Base-by-base conservation (phyloP, 225 moss, liverwort and hornwort genomes). In the Antitrichia curtipendula region DNA sequence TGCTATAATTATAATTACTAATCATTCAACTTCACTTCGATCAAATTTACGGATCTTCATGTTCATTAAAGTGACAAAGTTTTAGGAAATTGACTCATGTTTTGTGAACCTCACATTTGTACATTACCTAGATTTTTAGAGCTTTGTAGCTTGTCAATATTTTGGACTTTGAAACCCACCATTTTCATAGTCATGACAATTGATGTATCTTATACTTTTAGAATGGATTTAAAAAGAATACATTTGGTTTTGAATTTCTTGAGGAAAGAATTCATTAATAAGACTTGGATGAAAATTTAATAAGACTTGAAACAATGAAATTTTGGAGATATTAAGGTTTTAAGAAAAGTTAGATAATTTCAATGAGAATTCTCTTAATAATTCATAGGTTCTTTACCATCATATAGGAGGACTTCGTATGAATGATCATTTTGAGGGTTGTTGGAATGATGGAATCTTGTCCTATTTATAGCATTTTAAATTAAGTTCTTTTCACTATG, bases 1-100 rank as follows among this genome's bases (percentile, higher is more conserved):
- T 0, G 0, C 0, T n/a, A 0, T 28, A 28, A 1, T 63, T 25
- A 25, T 38, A 19, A 5, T n/a, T 59, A 18, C 13, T 12, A 59
- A 41, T 78, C 57, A 78, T 56, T 78, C 12, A 38, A 41, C 20
- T 41, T 59, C 13, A 40, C 17, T 40, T 40, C 6, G 0, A 57
- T 41, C 8, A 79, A 13, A 41, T 41, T 40, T 43, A 21, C 2
- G 13, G 27, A 18, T 57, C 18, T 28, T n/a, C 8, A 54, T 76
- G 1, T 53, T 54, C 0, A 0, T 36, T 36, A 34, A 9, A 52
- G 6, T 23, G 1, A 5, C 14, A 23, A 36, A 23, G 3, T 54
- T 53, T 78, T 27, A 25, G 7, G 14, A 76, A 78, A 38, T 40
- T 58, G 40, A 8, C 4, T 8, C 12, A 28, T 40, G 13, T 53